A percentile compares a stretch with the other conserved stretches of the same genome.
Conservation (phyloP, 177 flowering plant genomes). For the Tripterygium wilfordii region DNA sequence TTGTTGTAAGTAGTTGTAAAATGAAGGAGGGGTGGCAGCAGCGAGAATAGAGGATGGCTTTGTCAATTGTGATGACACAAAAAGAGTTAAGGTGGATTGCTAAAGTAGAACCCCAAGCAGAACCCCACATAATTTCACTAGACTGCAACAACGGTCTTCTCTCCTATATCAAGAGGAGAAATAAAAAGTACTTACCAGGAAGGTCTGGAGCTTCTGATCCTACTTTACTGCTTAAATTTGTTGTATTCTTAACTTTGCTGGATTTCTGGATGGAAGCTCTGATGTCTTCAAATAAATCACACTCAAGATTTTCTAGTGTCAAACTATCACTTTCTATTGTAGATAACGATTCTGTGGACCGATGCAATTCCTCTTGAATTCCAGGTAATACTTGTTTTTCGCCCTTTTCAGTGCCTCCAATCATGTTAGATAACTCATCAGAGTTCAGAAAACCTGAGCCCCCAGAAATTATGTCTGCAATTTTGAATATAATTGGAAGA, state of each 20-base stretch:
- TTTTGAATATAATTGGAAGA: not conserved
- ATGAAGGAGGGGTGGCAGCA: no score
- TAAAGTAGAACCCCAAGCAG: no score
- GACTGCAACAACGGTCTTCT: no score
- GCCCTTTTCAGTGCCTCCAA: slow-evolving; percentile 36
- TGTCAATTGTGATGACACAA: no score
- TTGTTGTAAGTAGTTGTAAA: no score
- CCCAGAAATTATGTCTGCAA: not conserved
- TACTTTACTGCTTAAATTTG: slow-evolving; percentile 12
- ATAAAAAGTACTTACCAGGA: slow-evolving; percentile 37
- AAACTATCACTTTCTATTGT: slow-evolving; percentile 67
- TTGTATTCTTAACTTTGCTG: slow-evolving; percentile 22
- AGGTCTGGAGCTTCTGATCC: slow-evolving; percentile 9
- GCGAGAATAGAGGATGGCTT: no score
- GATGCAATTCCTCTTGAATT: slow-evolving; percentile 72
- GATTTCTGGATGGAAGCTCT: slow-evolving; percentile 80
- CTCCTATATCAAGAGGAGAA: not conserved
- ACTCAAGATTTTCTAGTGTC: slow-evolving; percentile 63
- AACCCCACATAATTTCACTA: no score
- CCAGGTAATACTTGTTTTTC: slow-evolving; percentile 40
- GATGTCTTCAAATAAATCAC: slow-evolving; percentile 66
- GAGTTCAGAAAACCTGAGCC: slow-evolving; percentile 66
- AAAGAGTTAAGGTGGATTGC: no score
- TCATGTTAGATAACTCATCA: slow-evolving; percentile 70
- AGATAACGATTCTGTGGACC: slow-evolving; percentile 65